Evolutionary conservation across 768 basidiomycete species (phyloP), one percentile per base, ranked within the genome.

Genomic region (Lactifluus rugatus): DNA sequence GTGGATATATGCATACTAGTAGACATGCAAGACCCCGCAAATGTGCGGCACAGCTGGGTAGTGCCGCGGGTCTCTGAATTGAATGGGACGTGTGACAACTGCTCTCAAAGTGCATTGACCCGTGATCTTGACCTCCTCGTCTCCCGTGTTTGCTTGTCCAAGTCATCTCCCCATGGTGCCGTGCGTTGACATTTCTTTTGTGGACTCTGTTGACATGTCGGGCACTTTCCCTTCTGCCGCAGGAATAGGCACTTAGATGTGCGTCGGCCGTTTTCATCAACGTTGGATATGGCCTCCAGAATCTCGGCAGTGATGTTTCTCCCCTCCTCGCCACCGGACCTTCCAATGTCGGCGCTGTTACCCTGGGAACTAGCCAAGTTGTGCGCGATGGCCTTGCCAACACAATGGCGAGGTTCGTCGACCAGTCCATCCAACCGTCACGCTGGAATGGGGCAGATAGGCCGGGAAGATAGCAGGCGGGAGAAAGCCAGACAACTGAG

Each of bases 301-400:
- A 21, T 16, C 21, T n/a, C 28, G 14, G 14, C 25, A 5, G 21
- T 7, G 11, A 17, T 5, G 23, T n/a, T 14, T 16, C n/a, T n/a
- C n/a, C 23, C 37, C 57, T 19, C 13, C n/a, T 46, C 13, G 26
- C 13, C 16, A 5, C 8, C 9, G 52, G 13, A 5, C 25, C 32
- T n/a, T 17, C 32, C 17, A 8, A 21, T 13, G 17, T 17, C 10
- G 36, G n/a, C 16, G 34, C 32, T 2, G 16, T 2, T 17, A 58
- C 57, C 2, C 28, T 32, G 3, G 47, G 57, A 44, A 54, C 17
- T n/a, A 26, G 47, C 28, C 16, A 47, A 58, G 31, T 53, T 54
- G 19, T 48, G 47, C 4, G 52, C 41, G 26, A 58, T 54, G 13
- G 57, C 57, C 2, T 28, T 19, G 32, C 39, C n/a, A 58, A 48